Evolutionary conservation across 345 rosid species (phyloP), one percentile per base, ranked within the genome.

Genomic region (Murraya paniculata): DNA sequence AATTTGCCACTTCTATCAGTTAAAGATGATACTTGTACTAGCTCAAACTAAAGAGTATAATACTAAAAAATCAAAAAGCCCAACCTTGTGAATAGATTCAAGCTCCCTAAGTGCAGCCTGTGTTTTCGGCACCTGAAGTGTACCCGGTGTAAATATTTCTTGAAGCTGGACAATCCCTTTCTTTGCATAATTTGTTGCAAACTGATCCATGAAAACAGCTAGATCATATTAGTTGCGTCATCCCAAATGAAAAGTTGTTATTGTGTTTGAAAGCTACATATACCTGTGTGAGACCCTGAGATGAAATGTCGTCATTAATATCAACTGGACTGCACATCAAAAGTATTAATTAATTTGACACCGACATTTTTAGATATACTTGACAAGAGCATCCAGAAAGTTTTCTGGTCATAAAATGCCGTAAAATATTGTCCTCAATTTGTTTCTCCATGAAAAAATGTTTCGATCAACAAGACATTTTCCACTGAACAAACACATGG

Each of bases 71-170:
- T 2, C 2, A 60, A 74, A 70, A 19, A 11, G 33, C 64, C 84
- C 73, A 73, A 95, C 98, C 98, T 93, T 95, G 88, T 95, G 94
- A 85, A 95, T 82, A 55, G 99, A 95, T 86, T 95, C 99, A 64
- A 93, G 98, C 67, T 95, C 99, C 84, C 85, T 87, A 74, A 95
- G 90, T 74, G 84, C 87, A 62, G 60, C 45, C 41, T 74, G 91
- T 57, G 98, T 90, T 87, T 81, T 85, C 24, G 99, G 98, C 79
- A 93, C 93, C 79, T 80, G 70, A 74, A 93, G 94, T 38, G 82
- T 87, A 78, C 88, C 96, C 0, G 91, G 89, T 36, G 86, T 86
- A 83, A 95, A 91, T 86, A 95, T 92, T 86, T 95, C 99, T 82
- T 82, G 79, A 61, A 95, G 97, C 68, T 79, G 90, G 82, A 95